phyloP scores from a whole-genome alignment of 805 yeast species.

The Starmerella potacharoeniae region DNA sequence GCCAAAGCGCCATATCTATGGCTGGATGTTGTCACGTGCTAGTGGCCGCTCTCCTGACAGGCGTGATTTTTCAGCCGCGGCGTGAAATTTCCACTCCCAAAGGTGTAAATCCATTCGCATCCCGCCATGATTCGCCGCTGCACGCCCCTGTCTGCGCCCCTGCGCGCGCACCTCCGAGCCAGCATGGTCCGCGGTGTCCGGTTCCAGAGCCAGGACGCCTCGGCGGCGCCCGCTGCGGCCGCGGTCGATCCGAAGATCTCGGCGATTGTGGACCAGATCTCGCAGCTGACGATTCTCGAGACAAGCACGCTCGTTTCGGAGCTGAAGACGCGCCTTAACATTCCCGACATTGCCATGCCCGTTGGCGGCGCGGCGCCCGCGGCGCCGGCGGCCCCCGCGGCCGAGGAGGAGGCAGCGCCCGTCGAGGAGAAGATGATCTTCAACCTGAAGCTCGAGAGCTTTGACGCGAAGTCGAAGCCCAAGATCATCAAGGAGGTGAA shows the following conservation, averaged over 20 bases:
- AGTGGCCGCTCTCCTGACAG: too few species aligned
- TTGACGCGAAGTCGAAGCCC: conserved; percentile 91
- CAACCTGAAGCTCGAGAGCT: conserved; percentile 80
- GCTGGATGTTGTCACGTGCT: too few species aligned
- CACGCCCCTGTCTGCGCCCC: conserved; percentile 3
- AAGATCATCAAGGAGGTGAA: conserved; percentile 97
- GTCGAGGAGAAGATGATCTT: conserved; percentile 90
- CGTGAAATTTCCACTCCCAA: not conserved
- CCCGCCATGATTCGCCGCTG: conserved; percentile 4
- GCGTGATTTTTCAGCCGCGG: conserved; percentile 1
- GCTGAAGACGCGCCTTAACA: conserved; percentile 60
- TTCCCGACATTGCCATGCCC: conserved; percentile 86
- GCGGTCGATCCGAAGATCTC: conserved; percentile 79
- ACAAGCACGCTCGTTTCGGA: conserved; percentile 79
- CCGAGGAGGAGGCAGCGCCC: conserved; percentile 62
- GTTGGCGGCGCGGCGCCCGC: conserved; percentile 51
- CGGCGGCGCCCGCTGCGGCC: conserved; percentile 24
- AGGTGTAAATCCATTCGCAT: not conserved
- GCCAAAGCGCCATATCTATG: too few species aligned
- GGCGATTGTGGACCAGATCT: conserved; percentile 78
- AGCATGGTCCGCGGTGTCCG: conserved; percentile 21
- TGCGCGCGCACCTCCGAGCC: conserved; percentile 1
- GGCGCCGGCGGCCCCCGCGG: conserved; percentile 54
- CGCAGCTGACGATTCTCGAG: conserved; percentile 82
- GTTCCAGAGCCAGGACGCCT: conserved; percentile 30